Evolutionary conservation across 345 rosid species (phyloP), one percentile per base, ranked within the genome.

Genomic region (Litchi chinensis): DNA sequence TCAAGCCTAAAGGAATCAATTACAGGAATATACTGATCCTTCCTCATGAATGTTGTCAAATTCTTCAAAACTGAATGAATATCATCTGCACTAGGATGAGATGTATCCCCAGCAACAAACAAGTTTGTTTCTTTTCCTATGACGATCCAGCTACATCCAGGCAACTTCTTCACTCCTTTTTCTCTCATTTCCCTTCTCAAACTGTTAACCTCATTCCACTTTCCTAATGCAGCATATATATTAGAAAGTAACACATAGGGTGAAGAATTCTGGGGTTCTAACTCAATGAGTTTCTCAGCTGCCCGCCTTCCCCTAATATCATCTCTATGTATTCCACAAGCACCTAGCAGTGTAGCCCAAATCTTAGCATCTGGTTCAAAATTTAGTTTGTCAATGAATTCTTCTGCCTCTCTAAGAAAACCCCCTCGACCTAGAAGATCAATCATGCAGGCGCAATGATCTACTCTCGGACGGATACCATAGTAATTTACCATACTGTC

Each of bases 391-490:
- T 89, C 75, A 48, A 93, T 88, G 86, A 93, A 93, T 71, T 88
- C 88, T 75, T 82, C 90, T 22, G 96, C 98, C 89, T 95, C 97
- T 87, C 88, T 74, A 68, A 95, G 93, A 82, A 85, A 87, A 10
- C 98, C 98, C 92, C 97, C 93, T 73, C 96, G 89, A 22, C 98
- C 98, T 63, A 93, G 89, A 89, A 95, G 97, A 92, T 95, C 98
- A 79, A 93, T 92, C 90, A 93, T 87, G 83, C 98, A 93, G 70
- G 98, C 97, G 81, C 85, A 89, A 44, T 93, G 99, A 82, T 90
- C 98, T 26, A 84, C 89, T 79, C 95, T 90, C 5, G 97, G 91
- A 75, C 83, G 84, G 81, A 92, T 91, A 68, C 86, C 81, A 66
- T 86, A 90, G 77, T 71, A 86, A 79, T 83, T 81, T 74, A 87